Percentiles rank a stretch among this genome's conserved stretches.
Conservation (phyloP, 345 rosid genomes). For the Gossypium thurberi region DNA sequence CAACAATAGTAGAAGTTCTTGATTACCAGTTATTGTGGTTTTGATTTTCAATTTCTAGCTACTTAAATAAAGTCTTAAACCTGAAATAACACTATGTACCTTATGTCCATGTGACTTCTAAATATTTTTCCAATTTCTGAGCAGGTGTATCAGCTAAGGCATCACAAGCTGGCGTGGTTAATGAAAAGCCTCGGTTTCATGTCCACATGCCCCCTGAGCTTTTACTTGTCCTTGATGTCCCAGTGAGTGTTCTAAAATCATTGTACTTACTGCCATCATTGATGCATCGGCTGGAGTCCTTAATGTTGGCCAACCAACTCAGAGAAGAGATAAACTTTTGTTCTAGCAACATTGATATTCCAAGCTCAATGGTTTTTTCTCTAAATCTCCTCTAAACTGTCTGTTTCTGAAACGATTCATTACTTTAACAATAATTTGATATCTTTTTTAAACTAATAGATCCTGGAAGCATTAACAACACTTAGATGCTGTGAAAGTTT, state of each 20-base stretch:
- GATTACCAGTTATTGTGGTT: background rate
- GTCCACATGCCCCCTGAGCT: constrained; percentile 86
- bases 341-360: constrained; percentile 35
- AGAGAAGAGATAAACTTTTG: constrained; percentile 58
- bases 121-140: constrained; percentile 14
- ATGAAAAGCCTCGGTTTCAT: constrained; percentile 39
- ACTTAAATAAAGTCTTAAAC: background rate
- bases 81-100: background rate
- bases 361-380: constrained; percentile 56
- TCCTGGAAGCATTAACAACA: constrained; percentile 78
- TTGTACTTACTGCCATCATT: constrained; percentile 74
- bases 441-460: constrained; percentile 30
- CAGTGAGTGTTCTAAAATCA: constrained; percentile 39
- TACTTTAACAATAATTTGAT: constrained; percentile 2
- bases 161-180: constrained; percentile 23
- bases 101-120: constrained; percentile 13
- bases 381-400: background rate
- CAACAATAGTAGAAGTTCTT: background rate
- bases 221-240: constrained; percentile 44
- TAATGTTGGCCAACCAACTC: constrained; percentile 83
- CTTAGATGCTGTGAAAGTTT: constrained; percentile 58
- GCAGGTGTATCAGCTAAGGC: constrained; percentile 36
- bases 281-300: constrained; percentile 73
- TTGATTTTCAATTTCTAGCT: background rate
- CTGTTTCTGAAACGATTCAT: constrained; percentile 1